Conservation (phyloP, 1,284 basidiomycete genomes). For the Volvariella volvacea region DNA sequence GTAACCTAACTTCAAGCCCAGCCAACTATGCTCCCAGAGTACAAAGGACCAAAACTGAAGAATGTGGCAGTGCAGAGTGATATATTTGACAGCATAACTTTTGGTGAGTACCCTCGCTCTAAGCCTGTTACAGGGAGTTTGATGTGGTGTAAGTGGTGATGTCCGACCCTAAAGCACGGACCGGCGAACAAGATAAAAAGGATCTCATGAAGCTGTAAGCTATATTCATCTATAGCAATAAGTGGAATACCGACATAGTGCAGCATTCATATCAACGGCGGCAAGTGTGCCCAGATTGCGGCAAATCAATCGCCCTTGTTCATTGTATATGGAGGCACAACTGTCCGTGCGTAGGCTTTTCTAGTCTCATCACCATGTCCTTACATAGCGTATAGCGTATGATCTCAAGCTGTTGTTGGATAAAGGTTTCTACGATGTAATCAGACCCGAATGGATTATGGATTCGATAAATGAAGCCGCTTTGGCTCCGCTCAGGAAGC, state of each 20-base stretch:
- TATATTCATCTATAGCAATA: background rate
- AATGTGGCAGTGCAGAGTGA: conserved; percentile 52
- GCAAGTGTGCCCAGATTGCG: conserved; percentile 61
- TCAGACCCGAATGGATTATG: conserved; percentile 75
- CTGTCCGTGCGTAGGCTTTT: conserved; percentile 41
- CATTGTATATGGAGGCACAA: conserved; percentile 61
- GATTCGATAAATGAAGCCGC: conserved; percentile 63
- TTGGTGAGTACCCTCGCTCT: conserved; percentile 44
- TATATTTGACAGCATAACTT: conserved; percentile 70
- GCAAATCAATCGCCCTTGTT: conserved; percentile 39
- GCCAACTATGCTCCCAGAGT: conserved; percentile 57
- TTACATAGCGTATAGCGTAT: conserved; percentile 40
- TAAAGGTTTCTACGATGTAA: conserved; percentile 60
- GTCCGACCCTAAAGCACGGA: conserved; percentile 68
- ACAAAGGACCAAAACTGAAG: conserved; percentile 55
- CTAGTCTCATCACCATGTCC: conserved; percentile 3
- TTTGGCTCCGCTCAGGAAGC: conserved; percentile 56
- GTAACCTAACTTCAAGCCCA: conserved; percentile 18
- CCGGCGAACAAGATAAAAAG: conserved; percentile 61
- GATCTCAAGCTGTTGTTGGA: conserved; percentile 60
- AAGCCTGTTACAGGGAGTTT: background rate
- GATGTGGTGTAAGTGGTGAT: conserved; percentile 53
- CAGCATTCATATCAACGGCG: conserved; percentile 77
- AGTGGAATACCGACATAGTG: conserved; percentile 6
- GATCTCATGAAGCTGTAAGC: conserved; percentile 59